Evolutionary conservation across 164 flowering plant species (phyloP), one percentile per base, ranked within the genome.

Genomic region (Buxus sempervirens): DNA sequence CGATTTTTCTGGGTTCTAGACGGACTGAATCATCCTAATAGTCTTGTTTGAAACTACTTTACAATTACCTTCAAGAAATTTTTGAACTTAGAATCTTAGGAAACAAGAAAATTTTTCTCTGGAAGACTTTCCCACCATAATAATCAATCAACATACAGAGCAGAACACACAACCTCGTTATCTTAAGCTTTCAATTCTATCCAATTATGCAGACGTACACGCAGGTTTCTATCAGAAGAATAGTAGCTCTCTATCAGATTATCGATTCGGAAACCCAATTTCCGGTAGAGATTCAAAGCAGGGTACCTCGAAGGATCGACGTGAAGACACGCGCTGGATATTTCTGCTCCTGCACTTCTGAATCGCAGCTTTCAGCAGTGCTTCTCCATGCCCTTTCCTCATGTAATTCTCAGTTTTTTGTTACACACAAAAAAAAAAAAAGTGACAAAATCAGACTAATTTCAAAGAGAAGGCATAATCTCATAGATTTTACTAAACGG

Each of bases 361-460:
- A 61, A 93, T 87, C 20, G 94, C 97, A 60, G 89, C 93, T 76
- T 72, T 83, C 48, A 93, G 69, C 72, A 93, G 68, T 65, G 86
- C 85, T 76, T 90, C 94, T 64, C 97, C 98, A 69, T 82, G 79
- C 5, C 98, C 98, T 79, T 81, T 82, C 73, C 82, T 81, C 67
- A 91, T 82, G 62, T 66, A 81, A 20, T 68, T 84, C 67, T 91
- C 79, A 93, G 97, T 89, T 0, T 56, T 18, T 9, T 45, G 42
- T 56, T 36, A 25, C 0, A 18, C 41, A 66, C 18, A 24, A 24
- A 66, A 41, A 32, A 41, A 32, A 42, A 0, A 20, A 60, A 28
- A 16, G 26, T 21, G 9, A 54, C n/a, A 60, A 36, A n/a, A 57
- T 8, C 21, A 51, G 27, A 13, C 16, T 21, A 36, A 14, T 36